Base-by-base conservation (phyloP, 495 filamentous ascomycete species). In the Cudoniella acicularis region DNA sequence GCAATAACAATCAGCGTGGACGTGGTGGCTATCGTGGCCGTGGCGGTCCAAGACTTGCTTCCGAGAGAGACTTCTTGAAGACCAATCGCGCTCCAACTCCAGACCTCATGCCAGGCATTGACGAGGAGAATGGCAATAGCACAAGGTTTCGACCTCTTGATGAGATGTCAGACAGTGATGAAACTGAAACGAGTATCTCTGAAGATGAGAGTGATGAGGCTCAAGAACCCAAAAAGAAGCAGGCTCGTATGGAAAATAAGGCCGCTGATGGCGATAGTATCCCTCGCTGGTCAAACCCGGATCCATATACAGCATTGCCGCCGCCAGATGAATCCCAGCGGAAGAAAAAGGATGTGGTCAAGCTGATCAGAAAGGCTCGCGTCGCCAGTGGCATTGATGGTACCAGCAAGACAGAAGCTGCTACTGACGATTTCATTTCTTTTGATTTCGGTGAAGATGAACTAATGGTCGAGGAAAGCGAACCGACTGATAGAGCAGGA, bases 221-320 rank as follows among this genome's bases (percentile, higher is more conserved):
- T 18, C 82, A 83, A 52, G 59, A 72, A 11, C 65, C 69, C 11
- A 62, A 45, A 17, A 70, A 66, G 61, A 71, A 71, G 52, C 60
- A 63, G 18, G 51, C 57, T 6, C 42, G 64, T 6, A 62, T 62
- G 8, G 59, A 52, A 1, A 51, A 23, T 16, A 64, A 67, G 43
- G 62, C 71, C 9, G 56, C 70, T 10, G 72, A 78, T 23, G 77
- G 77, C 46, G 63, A 77, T 60, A 71, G 66, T 60, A 56, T 70
- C 2, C 91, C 91, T 0, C 88, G 86, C 70, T 97, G 92, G 92
- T 96, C 90, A 1, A 97, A 97, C 64, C 91, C 92, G 2, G 92
- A 97, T 71, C 90, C 91, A 0, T 97, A 96, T 72, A 94, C 89
- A 2, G 86, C 78, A 2, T 74, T 94, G 8, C 92, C 92, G 4